Evolutionary conservation across 805 yeast species (phyloP), one percentile per base, ranked within the genome.

Genomic region (Babjeviella inositovora): DNA sequence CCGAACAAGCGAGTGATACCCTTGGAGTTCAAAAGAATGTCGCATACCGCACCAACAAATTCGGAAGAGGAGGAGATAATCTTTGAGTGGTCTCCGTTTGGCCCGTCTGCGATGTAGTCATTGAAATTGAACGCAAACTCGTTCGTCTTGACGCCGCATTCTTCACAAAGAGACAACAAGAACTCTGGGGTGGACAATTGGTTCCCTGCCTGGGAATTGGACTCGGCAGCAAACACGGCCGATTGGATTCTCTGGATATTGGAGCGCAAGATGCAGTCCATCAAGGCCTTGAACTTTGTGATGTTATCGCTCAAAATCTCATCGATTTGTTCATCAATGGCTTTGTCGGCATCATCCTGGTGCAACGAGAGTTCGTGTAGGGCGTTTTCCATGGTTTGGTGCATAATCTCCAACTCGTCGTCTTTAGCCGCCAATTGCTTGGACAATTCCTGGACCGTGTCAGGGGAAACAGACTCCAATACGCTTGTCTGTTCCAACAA

Each of bases 131-230:
- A 65, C 5, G 93, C 77, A 45, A 84, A 80, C 18, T 75, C 85
- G 5, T 85, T 79, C 0, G 85, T 82, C 9, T 65, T 52, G 18
- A 70, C 64, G 0, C 81, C 65, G 11, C 75, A 62, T 32, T 71
- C 63, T 39, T 84, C 94, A 31, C 73, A 53, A 19, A 79, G 52
- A 0, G 87, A 71, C 17, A 72, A 50, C 12, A 75, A 45, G 35
- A 66, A 73, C 32, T 65, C 71, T 3, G 87, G 79, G 0, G 87
- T 65, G 2, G 90, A 60, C 41, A 70, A 71, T 33, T 70, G 68
- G 40, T 77, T 79, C 26, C 90, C 90, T 4, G 82, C 80, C 45
- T 76, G 81, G 67, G 75, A 66, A 15, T 90, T 80, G 4, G 85
- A 73, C 26, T 70, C 73, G 30, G 80, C 53, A 35, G 73, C 82